phyloP scores from a whole-genome alignment of 2,329 filamentous ascomycete species.

The Colletotrichum karsti region DNA sequence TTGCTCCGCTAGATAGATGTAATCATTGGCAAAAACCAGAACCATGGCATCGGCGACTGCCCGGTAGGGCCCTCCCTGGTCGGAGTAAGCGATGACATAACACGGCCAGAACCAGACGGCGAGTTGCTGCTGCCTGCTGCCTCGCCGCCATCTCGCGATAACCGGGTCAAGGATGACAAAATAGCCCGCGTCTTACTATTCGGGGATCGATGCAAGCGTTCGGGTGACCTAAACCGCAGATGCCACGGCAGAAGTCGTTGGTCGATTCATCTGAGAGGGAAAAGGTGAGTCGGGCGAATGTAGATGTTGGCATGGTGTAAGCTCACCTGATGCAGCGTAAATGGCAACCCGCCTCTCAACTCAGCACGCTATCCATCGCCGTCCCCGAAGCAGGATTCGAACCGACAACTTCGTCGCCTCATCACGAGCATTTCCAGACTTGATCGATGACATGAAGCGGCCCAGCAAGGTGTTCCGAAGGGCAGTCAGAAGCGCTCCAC shows the following conservation, averaged over 20 bases:
- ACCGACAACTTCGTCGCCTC: neutral
- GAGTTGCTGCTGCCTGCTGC: neutral
- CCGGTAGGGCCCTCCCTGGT: neutral
- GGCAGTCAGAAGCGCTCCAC: neutral
- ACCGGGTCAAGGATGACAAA: neutral
- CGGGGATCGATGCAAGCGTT: neutral
- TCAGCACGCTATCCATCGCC: neutral
- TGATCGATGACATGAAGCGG: neutral
- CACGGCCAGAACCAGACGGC: neutral
- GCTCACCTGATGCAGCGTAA: neutral
- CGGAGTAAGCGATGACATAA: constrained; percentile 19
- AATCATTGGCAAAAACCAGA: neutral
- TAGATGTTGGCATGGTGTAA: neutral
- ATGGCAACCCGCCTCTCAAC: neutral
- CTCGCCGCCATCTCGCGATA: neutral
- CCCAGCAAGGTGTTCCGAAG: neutral
- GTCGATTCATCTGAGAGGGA: neutral
- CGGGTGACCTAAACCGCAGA: neutral
- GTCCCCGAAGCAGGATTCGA: neutral
- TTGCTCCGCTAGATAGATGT: neutral
- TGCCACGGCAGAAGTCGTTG: neutral
- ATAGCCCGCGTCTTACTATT: constrained; percentile 1
- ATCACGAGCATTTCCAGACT: neutral
- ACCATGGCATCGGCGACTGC: neutral
- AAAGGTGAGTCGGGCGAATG: neutral